Evolutionary conservation across 768 basidiomycete species (phyloP), one percentile per base, ranked within the genome.

Genomic region (Collybia sp.): DNA sequence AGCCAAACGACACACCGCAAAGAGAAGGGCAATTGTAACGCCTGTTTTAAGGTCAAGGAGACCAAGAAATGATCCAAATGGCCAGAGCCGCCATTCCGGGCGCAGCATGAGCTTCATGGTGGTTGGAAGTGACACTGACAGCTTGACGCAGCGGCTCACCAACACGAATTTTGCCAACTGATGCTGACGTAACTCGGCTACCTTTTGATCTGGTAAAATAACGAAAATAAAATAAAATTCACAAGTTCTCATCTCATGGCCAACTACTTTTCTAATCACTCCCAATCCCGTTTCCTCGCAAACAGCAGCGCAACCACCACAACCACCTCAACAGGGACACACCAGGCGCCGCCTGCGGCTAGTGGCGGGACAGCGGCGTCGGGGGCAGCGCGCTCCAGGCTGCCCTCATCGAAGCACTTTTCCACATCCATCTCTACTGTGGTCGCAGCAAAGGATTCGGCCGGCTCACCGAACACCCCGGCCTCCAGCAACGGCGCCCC

Each of bases 41-140:
- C 93, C 95, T 0, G 90, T 90, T 70, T 97, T 98, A 64, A 98
- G 79, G 71, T 98, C 94, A 52, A 95, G 76, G 41, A 92, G 62
- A 44, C 89, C 89, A 39, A 92, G 71, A 66, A 94, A 94, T 2
- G 90, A 90, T 44, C 79, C 70, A 43, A 93, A 69, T 30, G 90
- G 88, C 79, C 86, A 82, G 51, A 88, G 78, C 63, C 87, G 76
- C 80, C 86, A 89, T 80, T 88, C 79, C 59, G 81, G 85, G 60
- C 83, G 83, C 59, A 90, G 78, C 61, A 76, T 88, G 58, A 90
- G 82, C 72, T 82, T 88, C 88, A 88, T 88, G 47, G 57, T 25
- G 30, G 37, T 17, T 33, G 17, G 11, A 33, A 30, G 20, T 19
- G 35, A 35, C 31, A 35, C 42, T 15, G 16, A 12, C 30, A 25